A percentile compares a stretch with the other conserved stretches of the same genome.
phyloP scores from a whole-genome alignment of 495 filamentous ascomycete genomes.

The Parachaetomium inaequale region DNA sequence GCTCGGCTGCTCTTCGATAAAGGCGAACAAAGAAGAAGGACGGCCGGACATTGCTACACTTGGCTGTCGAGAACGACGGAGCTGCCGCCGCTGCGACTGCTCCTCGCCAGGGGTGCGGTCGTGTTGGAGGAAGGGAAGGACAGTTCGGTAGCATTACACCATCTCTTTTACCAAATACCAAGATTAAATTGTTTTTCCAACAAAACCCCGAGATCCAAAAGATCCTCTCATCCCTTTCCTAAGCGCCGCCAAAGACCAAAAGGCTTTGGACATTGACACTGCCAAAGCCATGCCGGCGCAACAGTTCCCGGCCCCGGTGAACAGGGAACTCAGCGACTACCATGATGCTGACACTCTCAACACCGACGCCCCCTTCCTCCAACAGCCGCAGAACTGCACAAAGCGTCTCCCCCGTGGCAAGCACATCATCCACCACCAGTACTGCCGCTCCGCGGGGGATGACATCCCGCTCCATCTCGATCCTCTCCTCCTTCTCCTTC shows the following conservation, averaged over 20 bases:
- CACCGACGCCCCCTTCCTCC: conserved; percentile 40
- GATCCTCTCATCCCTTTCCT: neutral
- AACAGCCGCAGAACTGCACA: conserved; percentile 56
- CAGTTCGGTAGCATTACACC: no score
- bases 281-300: conserved; percentile 55
- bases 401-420: conserved; percentile 58
- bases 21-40: no score
- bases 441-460: conserved; percentile 47
- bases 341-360: conserved; percentile 50
- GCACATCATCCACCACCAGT: conserved; percentile 62
- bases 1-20: no score
- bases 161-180: no score
- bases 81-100: no score
- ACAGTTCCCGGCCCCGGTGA: conserved; percentile 53
- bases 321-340: conserved; percentile 60
- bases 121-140: no score
- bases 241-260: conserved; percentile 45
- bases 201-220: no score
- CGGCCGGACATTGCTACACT: no score
- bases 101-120: no score
- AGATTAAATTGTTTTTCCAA: no score
- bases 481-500: conserved; percentile 44
- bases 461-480: conserved; percentile 52
- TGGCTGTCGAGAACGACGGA: no score
- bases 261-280: conserved; percentile 55